phyloP scores from a whole-genome alignment of 306 rosid species.

The Prunus salicina region DNA sequence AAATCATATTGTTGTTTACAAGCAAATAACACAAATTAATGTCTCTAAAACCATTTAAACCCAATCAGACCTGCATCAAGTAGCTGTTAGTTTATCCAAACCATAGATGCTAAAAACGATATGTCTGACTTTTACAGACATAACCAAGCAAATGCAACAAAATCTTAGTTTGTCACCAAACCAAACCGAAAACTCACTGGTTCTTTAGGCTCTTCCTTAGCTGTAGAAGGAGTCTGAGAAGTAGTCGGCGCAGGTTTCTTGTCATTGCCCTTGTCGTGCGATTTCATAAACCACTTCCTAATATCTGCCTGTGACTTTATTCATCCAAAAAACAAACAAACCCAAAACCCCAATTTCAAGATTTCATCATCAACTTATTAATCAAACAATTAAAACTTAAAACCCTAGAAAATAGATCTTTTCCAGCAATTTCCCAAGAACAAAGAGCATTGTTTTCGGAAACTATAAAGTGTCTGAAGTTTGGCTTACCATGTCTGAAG shows the following conservation, averaged over 20 bases:
- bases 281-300: slow-evolving; percentile 95
- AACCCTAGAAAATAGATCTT: background rate
- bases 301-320: slow-evolving; percentile 52
- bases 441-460: too few species aligned
- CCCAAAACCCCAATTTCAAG: background rate
- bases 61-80: background rate
- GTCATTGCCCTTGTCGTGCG: slow-evolving; percentile 62
- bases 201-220: slow-evolving; percentile 37
- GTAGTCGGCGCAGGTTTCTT: slow-evolving; percentile 19
- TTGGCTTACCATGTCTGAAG: background rate
- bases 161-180: background rate
- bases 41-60: background rate
- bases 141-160: background rate
- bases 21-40: background rate
- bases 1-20: too few species aligned
- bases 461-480: too few species aligned
- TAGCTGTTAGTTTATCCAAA: background rate
- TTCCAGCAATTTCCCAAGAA: background rate
- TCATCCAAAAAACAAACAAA: background rate
- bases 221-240: slow-evolving; percentile 35
- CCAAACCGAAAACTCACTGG: slow-evolving; percentile 39
- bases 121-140: background rate
- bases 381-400: background rate
- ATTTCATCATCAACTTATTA: background rate
- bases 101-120: background rate